Evolutionary conservation across 495 filamentous ascomycete genomes (phyloP).

Genomic region (Platismatia glauca): DNA sequence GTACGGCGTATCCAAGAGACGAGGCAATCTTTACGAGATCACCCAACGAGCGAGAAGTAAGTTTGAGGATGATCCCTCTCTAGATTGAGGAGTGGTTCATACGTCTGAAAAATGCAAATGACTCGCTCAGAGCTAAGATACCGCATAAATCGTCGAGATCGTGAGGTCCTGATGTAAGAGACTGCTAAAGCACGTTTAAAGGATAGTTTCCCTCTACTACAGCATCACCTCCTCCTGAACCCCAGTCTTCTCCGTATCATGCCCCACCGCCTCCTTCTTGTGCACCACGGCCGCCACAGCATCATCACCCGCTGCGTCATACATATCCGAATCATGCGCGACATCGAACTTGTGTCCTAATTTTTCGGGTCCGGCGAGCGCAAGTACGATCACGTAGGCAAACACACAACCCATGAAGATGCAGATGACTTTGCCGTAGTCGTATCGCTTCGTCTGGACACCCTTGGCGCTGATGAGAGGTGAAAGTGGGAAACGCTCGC

Average conservation of each 20-base stretch:
- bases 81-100: no score
- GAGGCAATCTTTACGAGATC: no score
- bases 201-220: neutral
- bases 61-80: no score
- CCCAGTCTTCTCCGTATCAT: slow-evolving; percentile 5
- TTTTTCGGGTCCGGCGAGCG: slow-evolving; percentile 69
- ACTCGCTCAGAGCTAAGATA: no score
- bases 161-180: no score
- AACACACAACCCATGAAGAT: slow-evolving; percentile 94
- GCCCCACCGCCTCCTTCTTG: slow-evolving; percentile 9
- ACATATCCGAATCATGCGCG: slow-evolving; percentile 55
- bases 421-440: slow-evolving; percentile 84
- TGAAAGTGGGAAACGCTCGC: slow-evolving; percentile 69
- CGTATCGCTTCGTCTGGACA: slow-evolving; percentile 46
- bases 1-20: no score
- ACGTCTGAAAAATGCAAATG: no score
- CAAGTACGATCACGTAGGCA: slow-evolving; percentile 66
- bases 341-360: slow-evolving; percentile 58
- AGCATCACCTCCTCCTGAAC: slow-evolving; percentile 2
- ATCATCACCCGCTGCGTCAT: slow-evolving; percentile 41
- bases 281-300: slow-evolving; percentile 23
- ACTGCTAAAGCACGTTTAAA: no score
- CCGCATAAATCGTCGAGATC: no score
- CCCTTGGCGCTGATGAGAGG: slow-evolving; percentile 34
- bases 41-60: no score